Base-by-base conservation (phyloP, 495 filamentous ascomycete species). In the Penicillium lagena region DNA sequence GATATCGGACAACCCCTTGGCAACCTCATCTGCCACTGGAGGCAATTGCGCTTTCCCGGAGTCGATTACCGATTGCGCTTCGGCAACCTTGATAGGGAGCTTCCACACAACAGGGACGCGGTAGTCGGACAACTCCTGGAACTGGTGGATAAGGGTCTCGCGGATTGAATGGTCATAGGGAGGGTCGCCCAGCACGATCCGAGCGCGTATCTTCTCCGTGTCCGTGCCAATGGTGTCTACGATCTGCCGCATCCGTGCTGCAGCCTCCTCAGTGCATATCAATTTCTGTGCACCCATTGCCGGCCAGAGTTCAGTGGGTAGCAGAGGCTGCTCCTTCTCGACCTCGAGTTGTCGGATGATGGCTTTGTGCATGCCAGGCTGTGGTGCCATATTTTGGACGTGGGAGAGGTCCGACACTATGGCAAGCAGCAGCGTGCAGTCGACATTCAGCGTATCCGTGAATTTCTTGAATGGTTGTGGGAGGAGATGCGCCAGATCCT, bases 391-490 rank as follows among this genome's bases (percentile, higher is more conserved):
- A 13, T 60, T 39, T 35, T 72, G 66, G 17, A 64, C 56, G 53
- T 87, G 82, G 0, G 81, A 85, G 7, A 89, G 70, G 55, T 89
- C 85, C n/a, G 81, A 85, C 14, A 81, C 76, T 35, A 86, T 66
- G 13, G 82, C 85, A 9, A 89, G 75, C 27, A 89, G 70, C 42
- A 88, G 71, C 8, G 84, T 87, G 63, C 84, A 87, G 59, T 89
- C 85, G 47, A 89, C 72, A 60, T 89, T 89, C 32, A 89, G 49
- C 4, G 67, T 75, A 7, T 70, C 29, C 1, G 82, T 79, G 54
- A 86, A 78, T 1, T 61, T 52, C 29, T 68, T 69, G 56, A 76
- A 75, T 5, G 66, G 73, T 45, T 80, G 71, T 12, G 74, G 72
- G 13, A 80, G 63, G 12, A 87, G 73, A 39, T 59, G 55, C 7